These are phyloP conservation scores for Annulohypoxylon bovei DNA, from an alignment of 495 filamentous ascomycete species.

Conservation along the genomic window DNA sequence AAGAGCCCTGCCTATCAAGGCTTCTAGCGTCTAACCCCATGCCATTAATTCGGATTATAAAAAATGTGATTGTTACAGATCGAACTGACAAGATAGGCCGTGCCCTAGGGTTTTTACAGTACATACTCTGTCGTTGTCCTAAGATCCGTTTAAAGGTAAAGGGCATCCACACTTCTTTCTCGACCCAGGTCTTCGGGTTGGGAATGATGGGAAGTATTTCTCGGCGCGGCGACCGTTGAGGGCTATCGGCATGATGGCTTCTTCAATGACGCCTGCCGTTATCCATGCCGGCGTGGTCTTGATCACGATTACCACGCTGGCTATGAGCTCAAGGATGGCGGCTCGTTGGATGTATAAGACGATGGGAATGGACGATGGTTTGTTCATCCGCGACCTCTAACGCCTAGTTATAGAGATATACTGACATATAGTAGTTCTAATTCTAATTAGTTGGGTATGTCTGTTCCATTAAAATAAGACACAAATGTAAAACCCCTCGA, in stretches of 20 bases:
- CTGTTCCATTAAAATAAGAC: too few relatives aligned
- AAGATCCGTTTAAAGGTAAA: conserved; percentile 15
- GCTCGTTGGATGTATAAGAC: conserved; percentile 32
- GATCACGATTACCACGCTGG: conserved; percentile 28
- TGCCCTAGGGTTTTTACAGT: not conserved
- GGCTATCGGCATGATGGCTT: conserved; percentile 17
- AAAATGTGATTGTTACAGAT: conserved; percentile 6
- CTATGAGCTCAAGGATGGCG: conserved; percentile 23
- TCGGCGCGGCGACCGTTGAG: conserved; percentile 1
- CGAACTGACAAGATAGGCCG: not conserved
- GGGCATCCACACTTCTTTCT: not conserved
- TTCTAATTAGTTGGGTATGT: conserved; percentile 32
- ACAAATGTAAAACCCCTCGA: not conserved
- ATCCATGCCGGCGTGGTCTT: conserved; percentile 26
- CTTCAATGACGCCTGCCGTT: conserved; percentile 3
- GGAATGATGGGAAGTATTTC: conserved; percentile 14
- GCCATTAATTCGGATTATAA: conserved; percentile 13
- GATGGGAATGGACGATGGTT: conserved; percentile 40
- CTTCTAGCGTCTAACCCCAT: conserved; percentile 26
- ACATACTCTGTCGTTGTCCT: not conserved
- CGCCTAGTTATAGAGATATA: not conserved
- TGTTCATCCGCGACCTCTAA: not conserved
- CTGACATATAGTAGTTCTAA: conserved; percentile 30
- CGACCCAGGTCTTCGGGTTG: conserved; percentile 10
- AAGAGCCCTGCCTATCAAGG: not conserved